A percentile compares a stretch with the other conserved stretches of the same genome.
phyloP scores from a whole-genome alignment of 176 grass and related monocot genomes.

The Cenchrus americanus region DNA sequence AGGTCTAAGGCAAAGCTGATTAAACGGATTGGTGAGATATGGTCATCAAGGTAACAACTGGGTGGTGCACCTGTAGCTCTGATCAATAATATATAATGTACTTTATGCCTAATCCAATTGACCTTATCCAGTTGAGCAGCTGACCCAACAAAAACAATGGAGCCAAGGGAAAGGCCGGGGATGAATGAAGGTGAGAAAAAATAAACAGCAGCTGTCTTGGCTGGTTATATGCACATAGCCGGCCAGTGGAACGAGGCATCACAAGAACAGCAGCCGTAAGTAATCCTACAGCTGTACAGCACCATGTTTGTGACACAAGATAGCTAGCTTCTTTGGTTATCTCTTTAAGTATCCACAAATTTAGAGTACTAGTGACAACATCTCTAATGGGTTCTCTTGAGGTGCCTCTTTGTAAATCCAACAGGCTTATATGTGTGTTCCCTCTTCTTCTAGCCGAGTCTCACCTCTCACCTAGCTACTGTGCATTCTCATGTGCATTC shows the following conservation, averaged over 20 bases:
- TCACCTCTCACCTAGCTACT: neutral
- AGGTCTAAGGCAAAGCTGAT: slow-evolving; percentile 1
- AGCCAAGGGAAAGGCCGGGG: too few species aligned
- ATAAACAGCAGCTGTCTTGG: neutral
- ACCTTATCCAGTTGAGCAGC: neutral
- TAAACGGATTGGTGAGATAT: too few species aligned
- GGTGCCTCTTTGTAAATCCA: neutral
- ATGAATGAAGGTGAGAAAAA: neutral
- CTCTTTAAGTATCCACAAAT: neutral
- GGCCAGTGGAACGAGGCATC: neutral
- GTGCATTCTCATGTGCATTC: neutral
- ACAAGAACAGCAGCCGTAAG: neutral
- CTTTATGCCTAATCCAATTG: neutral
- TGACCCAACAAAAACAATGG: neutral
- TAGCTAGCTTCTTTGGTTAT: neutral
- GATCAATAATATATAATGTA: neutral
- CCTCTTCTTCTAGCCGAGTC: neutral
- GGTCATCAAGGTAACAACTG: neutral
- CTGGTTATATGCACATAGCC: neutral
- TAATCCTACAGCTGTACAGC: neutral
- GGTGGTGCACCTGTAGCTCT: neutral
- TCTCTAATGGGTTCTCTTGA: neutral
- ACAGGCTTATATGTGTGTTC: slow-evolving; percentile 3
- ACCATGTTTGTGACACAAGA: neutral
- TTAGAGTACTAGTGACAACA: neutral